phyloP scores from a whole-genome alignment of 352 stramenopile species.

The Pythium rhizo-oryzae region DNA sequence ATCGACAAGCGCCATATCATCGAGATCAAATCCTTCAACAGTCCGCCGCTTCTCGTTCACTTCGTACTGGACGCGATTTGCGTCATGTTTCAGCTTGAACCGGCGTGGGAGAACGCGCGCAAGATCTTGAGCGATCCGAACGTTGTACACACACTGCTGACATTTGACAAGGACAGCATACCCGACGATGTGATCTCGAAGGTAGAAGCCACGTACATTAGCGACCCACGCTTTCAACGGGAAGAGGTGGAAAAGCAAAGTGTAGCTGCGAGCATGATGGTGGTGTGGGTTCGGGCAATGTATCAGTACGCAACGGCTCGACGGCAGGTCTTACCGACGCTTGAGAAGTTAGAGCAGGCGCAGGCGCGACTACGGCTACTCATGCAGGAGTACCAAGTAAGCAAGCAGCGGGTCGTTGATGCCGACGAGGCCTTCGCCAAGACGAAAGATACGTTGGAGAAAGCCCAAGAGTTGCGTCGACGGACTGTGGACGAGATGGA shows the following conservation, averaged over 20 bases:
- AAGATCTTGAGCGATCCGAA: constrained; percentile 66
- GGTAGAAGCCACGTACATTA: constrained; percentile 52
- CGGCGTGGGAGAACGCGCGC: constrained; percentile 73
- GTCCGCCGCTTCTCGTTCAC: constrained; percentile 66
- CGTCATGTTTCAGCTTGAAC: constrained; percentile 69
- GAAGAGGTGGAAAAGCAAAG: constrained; percentile 81
- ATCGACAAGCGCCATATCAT: constrained; percentile 78
- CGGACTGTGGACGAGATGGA: constrained; percentile 43
- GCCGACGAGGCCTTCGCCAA: constrained; percentile 38
- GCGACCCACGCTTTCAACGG: constrained; percentile 54
- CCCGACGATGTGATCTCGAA: constrained; percentile 38
- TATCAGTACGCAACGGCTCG: constrained; percentile 58
- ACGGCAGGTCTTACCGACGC: constrained; percentile 57
- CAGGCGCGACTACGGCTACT: constrained; percentile 52
- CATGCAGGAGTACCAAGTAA: constrained; percentile 70
- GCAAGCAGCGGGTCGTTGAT: constrained; percentile 57
- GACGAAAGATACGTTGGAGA: constrained; percentile 34
- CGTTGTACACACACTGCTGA: constrained; percentile 68
- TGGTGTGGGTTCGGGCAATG: constrained; percentile 73
- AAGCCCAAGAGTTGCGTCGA: constrained; percentile 31
- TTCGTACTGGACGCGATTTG: constrained; percentile 74
- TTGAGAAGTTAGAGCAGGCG: constrained; percentile 67
- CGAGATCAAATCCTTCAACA: constrained; percentile 87
- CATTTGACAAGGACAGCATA: constrained; percentile 77
- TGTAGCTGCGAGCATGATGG: constrained; percentile 76